These are phyloP conservation scores for Jasminum sambac DNA, from an alignment of 257 asterid genomes.

Conservation along the genomic window DNA sequence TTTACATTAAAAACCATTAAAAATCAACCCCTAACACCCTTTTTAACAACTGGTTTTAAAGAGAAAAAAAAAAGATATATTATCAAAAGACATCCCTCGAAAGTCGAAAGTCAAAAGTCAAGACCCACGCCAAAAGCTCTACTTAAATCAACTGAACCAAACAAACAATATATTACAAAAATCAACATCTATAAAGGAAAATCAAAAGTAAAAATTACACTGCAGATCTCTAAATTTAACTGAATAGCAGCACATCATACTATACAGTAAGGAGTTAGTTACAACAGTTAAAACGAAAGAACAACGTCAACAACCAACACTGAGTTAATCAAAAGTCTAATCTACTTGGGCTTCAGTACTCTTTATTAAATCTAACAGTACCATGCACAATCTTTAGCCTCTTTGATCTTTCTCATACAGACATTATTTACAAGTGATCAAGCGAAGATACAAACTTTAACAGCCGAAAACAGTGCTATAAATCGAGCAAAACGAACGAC, in stretches of 20 bases:
- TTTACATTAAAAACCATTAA: too few species aligned
- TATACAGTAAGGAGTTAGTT: neutral
- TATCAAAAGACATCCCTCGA: too few species aligned
- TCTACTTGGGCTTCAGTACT: constrained; percentile 7
- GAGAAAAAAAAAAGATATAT: too few species aligned
- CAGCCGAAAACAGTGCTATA: neutral
- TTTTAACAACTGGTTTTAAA: too few species aligned
- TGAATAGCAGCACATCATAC: constrained; percentile 10
- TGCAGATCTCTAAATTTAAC: neutral
- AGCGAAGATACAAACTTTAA: neutral
- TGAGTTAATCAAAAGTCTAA: constrained; percentile 6
- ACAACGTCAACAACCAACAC: constrained; percentile 1
- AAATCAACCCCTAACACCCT: too few species aligned
- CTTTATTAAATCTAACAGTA: constrained; percentile 30
- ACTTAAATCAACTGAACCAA: too few species aligned
- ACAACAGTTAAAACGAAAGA: neutral
- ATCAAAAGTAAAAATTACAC: too few species aligned
- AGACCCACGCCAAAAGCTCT: too few species aligned
- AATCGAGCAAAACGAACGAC: neutral
- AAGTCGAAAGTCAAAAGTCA: too few species aligned
- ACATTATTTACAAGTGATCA: constrained; percentile 13
- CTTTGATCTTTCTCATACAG: constrained; percentile 15
- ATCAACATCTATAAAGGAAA: too few species aligned
- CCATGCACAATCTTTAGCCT: constrained; percentile 1
- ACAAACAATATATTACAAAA: too few species aligned